These are phyloP conservation scores for Lentinula boryana DNA, from an alignment of 768 basidiomycete species.

Conservation along the genomic window DNA sequence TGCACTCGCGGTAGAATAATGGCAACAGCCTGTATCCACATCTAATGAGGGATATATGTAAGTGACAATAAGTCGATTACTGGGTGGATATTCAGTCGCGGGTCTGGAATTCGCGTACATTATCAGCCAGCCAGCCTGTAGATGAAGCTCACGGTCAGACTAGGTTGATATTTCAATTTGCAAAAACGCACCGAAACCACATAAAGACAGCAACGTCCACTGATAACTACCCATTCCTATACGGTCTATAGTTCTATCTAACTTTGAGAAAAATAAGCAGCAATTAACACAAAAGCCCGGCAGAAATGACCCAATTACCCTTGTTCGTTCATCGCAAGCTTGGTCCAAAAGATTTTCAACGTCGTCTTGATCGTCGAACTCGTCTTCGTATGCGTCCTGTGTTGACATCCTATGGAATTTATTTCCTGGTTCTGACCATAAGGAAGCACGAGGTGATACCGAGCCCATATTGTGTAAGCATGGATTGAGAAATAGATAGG, in stretches of 20 bases:
- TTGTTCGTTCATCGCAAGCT: background rate
- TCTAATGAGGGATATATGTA: constrained; percentile 38
- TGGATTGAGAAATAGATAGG: background rate
- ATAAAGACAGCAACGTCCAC: constrained; percentile 75
- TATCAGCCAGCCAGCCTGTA: constrained; percentile 90
- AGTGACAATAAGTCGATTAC: constrained; percentile 15
- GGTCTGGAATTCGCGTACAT: constrained; percentile 42
- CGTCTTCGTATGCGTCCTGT: background rate
- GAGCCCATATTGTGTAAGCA: background rate
- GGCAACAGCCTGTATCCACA: constrained; percentile 91
- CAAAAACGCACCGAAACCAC: constrained; percentile 72
- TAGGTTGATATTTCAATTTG: background rate
- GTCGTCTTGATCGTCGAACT: background rate
- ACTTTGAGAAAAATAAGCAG: constrained; percentile 14
- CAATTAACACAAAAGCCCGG: constrained; percentile 17
- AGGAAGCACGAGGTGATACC: background rate
- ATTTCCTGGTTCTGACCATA: constrained; percentile 1
- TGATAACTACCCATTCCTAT: constrained; percentile 93
- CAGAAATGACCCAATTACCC: background rate
- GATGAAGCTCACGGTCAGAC: background rate
- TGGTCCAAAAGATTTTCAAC: background rate
- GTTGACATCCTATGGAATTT: background rate
- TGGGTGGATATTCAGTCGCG: background rate
- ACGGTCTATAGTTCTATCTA: constrained; percentile 84
- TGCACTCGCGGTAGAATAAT: constrained; percentile 97